Evolutionary conservation across 1,284 basidiomycete genomes (phyloP).

Genomic region (Cronartium quercuum): DNA sequence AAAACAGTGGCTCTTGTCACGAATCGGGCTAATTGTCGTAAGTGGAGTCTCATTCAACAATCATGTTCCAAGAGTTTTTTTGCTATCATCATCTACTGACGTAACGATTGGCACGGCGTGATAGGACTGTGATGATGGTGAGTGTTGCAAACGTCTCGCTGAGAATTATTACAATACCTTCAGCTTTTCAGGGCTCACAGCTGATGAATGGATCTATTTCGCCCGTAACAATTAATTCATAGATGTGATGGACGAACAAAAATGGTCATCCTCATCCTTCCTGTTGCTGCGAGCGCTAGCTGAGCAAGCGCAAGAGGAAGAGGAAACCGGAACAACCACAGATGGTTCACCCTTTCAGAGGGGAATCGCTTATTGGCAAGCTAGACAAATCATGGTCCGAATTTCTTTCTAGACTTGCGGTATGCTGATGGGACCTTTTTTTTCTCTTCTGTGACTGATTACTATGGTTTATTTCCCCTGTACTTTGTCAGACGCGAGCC

Average conservation of each 20-base stretch:
- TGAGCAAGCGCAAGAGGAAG: slow-evolving; percentile 20
- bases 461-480: not conserved
- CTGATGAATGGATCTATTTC: not conserved
- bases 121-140: slow-evolving; percentile 39
- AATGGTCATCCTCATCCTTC: slow-evolving; percentile 36
- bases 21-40: slow-evolving; percentile 38
- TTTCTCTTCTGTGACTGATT: not conserved
- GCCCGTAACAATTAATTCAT: not conserved
- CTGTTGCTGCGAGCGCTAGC: slow-evolving; percentile 29
- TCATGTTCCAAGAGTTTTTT: too few relatives aligned
- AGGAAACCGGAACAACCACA: not conserved
- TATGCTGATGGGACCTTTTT: not conserved
- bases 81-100: too few relatives aligned
- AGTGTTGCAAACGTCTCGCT: not conserved
- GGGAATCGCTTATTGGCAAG: slow-evolving; percentile 20
- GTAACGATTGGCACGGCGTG: too few relatives aligned
- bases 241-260: slow-evolving; percentile 40
- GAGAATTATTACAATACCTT: not conserved
- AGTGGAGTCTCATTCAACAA: not conserved
- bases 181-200: not conserved
- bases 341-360: slow-evolving; percentile 8
- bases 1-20: slow-evolving; percentile 35
- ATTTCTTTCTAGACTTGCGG: not conserved
- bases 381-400: slow-evolving; percentile 36
- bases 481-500: slow-evolving; percentile 23